Evolutionary conservation across 805 yeast species (phyloP).

Genomic region (Pichia exigua): DNA sequence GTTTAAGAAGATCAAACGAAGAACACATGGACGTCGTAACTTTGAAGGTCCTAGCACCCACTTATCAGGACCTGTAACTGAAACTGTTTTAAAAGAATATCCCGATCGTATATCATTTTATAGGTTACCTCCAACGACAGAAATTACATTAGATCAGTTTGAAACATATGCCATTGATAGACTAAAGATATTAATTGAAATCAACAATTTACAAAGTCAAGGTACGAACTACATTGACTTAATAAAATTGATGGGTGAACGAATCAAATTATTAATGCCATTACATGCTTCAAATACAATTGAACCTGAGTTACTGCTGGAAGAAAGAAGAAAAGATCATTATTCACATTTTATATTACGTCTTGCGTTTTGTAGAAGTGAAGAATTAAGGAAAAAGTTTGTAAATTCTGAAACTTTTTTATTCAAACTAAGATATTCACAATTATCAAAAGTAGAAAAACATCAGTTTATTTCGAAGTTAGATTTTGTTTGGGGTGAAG

Average conservation of each 20-base stretch:
- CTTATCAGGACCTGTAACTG: neutral
- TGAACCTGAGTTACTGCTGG: slow-evolving; percentile 33
- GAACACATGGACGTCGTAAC: slow-evolving; percentile 66
- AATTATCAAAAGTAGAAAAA: slow-evolving; percentile 60
- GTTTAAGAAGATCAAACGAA: slow-evolving; percentile 70
- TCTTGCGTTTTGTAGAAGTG: slow-evolving; percentile 80
- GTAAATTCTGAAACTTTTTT: slow-evolving; percentile 66
- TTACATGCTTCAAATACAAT: slow-evolving; percentile 36
- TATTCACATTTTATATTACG: slow-evolving; percentile 86
- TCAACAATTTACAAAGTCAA: slow-evolving; percentile 67
- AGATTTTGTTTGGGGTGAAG: slow-evolving; percentile 67
- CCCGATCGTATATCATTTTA: slow-evolving; percentile 68
- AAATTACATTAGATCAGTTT: slow-evolving; percentile 85
- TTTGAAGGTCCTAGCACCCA: slow-evolving; percentile 33
- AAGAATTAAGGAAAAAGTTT: slow-evolving; percentile 76
- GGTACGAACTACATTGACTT: slow-evolving; percentile 58
- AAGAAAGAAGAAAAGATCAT: slow-evolving; percentile 80
- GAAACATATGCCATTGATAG: slow-evolving; percentile 96
- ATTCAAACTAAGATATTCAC: slow-evolving; percentile 64
- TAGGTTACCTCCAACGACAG: slow-evolving; percentile 67
- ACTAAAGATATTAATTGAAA: slow-evolving; percentile 70
- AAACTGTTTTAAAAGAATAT: slow-evolving; percentile 26
- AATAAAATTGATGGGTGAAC: slow-evolving; percentile 56
- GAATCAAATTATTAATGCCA: slow-evolving; percentile 59
- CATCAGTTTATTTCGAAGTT: slow-evolving; percentile 57